phyloP scores from a whole-genome alignment of 1,284 basidiomycete species.

The Coniophora puteana region DNA sequence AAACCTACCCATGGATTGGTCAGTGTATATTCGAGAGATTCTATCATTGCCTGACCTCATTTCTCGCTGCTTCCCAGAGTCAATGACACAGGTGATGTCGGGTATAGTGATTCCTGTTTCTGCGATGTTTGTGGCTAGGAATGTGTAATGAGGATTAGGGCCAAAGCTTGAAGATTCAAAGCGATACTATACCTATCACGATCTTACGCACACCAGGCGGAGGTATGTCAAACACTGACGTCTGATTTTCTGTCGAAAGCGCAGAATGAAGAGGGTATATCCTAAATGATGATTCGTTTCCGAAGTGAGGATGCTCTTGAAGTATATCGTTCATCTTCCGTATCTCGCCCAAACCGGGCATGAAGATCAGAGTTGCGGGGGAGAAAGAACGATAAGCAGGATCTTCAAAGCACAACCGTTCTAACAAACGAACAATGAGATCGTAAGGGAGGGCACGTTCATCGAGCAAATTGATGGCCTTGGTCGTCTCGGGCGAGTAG shows the following conservation, averaged over 20 bases:
- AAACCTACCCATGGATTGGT: constrained; percentile 50
- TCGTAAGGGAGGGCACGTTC: constrained; percentile 91
- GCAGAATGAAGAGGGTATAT: constrained; percentile 94
- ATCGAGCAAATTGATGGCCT: constrained; percentile 85
- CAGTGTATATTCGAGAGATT: constrained; percentile 6
- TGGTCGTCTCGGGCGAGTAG: constrained; percentile 71
- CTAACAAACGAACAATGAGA: constrained; percentile 82
- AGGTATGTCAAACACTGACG: constrained; percentile 87
- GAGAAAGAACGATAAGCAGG: constrained; percentile 58
- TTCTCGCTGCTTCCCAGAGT: constrained; percentile 91
- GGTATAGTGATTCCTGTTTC: constrained; percentile 98
- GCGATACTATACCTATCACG: constrained; percentile 67
- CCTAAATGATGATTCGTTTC: constrained; percentile 62
- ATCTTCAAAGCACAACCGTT: constrained; percentile 82
- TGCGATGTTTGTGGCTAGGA: constrained; percentile 56
- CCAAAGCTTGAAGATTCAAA: constrained; percentile 58
- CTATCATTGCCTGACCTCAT: constrained; percentile 75
- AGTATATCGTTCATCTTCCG: constrained; percentile 85
- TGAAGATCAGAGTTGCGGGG: constrained; percentile 85
- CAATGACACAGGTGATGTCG: constrained; percentile 97
- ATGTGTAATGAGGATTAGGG: constrained; percentile 41
- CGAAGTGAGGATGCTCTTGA: constrained; percentile 74
- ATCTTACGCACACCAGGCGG: constrained; percentile 84
- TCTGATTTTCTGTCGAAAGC: constrained; percentile 87
- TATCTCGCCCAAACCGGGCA: constrained; percentile 94